Evolutionary conservation across 148 eudicot genomes (phyloP).

Genomic region (Agrostemma githago): DNA sequence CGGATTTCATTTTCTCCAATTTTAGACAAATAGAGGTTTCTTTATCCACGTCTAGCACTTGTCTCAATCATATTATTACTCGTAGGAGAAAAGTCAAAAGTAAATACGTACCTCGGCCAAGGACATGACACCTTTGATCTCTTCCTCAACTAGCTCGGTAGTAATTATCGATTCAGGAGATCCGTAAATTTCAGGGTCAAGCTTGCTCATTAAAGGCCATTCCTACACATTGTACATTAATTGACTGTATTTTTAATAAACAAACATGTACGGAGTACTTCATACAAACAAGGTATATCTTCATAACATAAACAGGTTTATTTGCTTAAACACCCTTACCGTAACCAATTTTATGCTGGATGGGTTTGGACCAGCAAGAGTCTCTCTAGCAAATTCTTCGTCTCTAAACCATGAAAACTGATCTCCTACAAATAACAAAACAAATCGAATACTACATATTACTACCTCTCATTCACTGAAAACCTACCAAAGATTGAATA

Average conservation of each 20-base stretch:
- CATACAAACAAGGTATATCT: too few species aligned
- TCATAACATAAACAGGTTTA: too few species aligned
- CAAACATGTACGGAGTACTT: too few species aligned
- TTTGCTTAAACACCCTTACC: background rate
- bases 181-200: constrained; percentile 57
- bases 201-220: constrained; percentile 59
- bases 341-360: background rate
- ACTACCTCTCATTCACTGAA: too few species aligned
- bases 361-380: background rate
- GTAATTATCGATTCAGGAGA: constrained; percentile 44
- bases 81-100: background rate
- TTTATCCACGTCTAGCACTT: too few species aligned
- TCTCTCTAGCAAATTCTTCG: constrained; percentile 36
- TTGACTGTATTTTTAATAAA: background rate
- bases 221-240: background rate
- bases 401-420: constrained; percentile 60
- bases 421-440: constrained; percentile 30
- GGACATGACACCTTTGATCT: background rate
- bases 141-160: background rate
- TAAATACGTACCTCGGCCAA: background rate
- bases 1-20: too few species aligned
- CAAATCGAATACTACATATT: constrained; percentile 7
- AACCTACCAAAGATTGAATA: too few species aligned
- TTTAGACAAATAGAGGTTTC: too few species aligned
- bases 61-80: too few species aligned